Evolutionary conservation across 31 red algal species (phyloP).

Genomic region (Asparagopsis taxiformis): DNA sequence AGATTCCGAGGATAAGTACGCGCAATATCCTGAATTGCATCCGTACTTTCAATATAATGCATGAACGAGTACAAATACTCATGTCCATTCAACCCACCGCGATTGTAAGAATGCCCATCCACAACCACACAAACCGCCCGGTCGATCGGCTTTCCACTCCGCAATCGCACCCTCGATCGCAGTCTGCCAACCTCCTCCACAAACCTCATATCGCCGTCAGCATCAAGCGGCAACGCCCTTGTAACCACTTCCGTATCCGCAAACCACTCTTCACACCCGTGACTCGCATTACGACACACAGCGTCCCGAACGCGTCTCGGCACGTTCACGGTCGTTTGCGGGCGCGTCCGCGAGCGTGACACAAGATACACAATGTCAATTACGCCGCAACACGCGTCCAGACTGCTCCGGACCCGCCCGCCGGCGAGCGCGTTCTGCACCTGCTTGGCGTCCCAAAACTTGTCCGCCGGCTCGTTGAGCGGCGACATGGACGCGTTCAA

Average conservation of each 20-base stretch:
- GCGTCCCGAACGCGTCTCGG: neutral
- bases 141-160: neutral
- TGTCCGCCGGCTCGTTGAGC: neutral
- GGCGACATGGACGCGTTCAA: neutral
- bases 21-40: neutral
- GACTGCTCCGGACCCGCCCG: neutral
- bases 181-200: neutral
- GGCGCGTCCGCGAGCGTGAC: neutral
- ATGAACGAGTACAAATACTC: slow-evolving; percentile 29
- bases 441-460: slow-evolving; percentile 4
- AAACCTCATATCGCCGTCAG: neutral
- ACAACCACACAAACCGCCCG: slow-evolving; percentile 17
- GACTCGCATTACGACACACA: neutral
- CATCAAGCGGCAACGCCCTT: neutral
- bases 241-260: neutral
- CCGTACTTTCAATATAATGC: slow-evolving; percentile 11
- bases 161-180: neutral
- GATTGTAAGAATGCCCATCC: slow-evolving; percentile 30
- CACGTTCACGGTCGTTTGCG: neutral
- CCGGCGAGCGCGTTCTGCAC: neutral
- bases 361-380: slow-evolving; percentile 3
- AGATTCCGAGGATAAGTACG: neutral
- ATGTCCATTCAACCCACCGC: neutral
- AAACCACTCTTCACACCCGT: slow-evolving; percentile 16
- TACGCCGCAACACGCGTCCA: neutral